phyloP scores from a whole-genome alignment of 305 asterid genomes.

The Lippia alba region DNA sequence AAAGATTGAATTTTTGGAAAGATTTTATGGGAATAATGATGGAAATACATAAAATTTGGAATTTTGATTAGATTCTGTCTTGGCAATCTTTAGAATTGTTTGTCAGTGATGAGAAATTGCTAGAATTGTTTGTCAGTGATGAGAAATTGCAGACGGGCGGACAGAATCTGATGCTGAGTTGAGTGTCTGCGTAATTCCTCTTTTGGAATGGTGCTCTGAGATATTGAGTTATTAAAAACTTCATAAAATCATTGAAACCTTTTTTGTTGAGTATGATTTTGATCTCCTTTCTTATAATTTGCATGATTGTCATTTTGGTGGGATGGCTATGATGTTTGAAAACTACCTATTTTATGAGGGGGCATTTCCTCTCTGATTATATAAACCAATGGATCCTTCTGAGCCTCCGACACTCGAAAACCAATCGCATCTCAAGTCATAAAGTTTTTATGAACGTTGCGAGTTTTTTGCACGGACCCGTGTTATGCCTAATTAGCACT shows the following conservation, averaged over 20 bases:
- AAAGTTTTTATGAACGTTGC: no score
- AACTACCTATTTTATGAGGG: conserved; percentile 91
- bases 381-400: conserved; percentile 99
- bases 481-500: no score
- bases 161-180: conserved; percentile 80
- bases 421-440: background rate
- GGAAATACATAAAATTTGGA: no score
- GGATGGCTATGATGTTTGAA: conserved; percentile 66
- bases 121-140: conserved; percentile 40
- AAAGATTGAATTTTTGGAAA: background rate
- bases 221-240: background rate
- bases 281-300: background rate
- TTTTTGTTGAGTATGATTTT: background rate
- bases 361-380: conserved; percentile 58
- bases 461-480: no score
- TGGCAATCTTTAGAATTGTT: background rate
- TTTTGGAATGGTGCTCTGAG: conserved; percentile 55
- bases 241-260: background rate
- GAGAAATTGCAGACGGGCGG: conserved; percentile 86
- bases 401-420: conserved; percentile 49
- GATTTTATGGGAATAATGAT: background rate
- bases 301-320: no score
- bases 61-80: no score
- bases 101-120: conserved; percentile 61
- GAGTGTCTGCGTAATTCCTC: conserved; percentile 64